phyloP scores from a whole-genome alignment of 345 rosid genomes.

The Linum lewisii region DNA sequence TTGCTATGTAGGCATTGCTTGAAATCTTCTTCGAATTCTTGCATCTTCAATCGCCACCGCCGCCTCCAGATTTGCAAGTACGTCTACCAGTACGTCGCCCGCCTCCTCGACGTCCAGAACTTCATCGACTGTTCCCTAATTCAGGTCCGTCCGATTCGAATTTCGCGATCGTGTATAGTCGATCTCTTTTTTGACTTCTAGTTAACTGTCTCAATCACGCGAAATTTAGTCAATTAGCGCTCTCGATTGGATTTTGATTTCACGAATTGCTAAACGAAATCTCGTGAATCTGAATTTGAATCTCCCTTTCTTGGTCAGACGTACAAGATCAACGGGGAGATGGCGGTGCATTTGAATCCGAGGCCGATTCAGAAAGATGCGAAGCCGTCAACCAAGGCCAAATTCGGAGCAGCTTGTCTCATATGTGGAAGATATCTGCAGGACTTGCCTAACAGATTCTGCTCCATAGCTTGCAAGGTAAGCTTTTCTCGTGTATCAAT shows the following conservation, averaged over 20 bases:
- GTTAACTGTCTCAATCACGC: no score
- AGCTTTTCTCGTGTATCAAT: background rate
- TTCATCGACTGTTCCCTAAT: conserved; percentile 74
- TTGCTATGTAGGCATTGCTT: conserved; percentile 55
- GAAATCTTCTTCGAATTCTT: conserved; percentile 26
- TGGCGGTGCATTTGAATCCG: conserved; percentile 74
- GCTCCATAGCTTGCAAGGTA: conserved; percentile 92
- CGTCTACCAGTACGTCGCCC: conserved; percentile 78
- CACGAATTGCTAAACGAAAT: no score
- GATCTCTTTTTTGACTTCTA: no score
- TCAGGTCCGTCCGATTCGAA: conserved; percentile 33
- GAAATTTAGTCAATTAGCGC: no score
- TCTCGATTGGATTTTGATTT: no score
- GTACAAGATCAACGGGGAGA: conserved; percentile 83
- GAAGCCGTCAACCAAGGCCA: conserved; percentile 70
- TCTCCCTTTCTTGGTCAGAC: conserved; percentile 32
- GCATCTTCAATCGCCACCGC: conserved; percentile 52
- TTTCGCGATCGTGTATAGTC: no score
- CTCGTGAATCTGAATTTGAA: no score
- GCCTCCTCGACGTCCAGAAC: conserved; percentile 63
- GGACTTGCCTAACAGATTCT: conserved; percentile 64
- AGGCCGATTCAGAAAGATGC: conserved; percentile 70
- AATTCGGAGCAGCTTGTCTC: conserved; percentile 50
- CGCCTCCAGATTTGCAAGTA: conserved; percentile 88
- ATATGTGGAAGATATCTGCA: conserved; percentile 76